Percentiles rank a stretch among this genome's conserved stretches.
phyloP scores from a whole-genome alignment of 2,329 filamentous ascomycete genomes.

The Penicillium sp. region DNA sequence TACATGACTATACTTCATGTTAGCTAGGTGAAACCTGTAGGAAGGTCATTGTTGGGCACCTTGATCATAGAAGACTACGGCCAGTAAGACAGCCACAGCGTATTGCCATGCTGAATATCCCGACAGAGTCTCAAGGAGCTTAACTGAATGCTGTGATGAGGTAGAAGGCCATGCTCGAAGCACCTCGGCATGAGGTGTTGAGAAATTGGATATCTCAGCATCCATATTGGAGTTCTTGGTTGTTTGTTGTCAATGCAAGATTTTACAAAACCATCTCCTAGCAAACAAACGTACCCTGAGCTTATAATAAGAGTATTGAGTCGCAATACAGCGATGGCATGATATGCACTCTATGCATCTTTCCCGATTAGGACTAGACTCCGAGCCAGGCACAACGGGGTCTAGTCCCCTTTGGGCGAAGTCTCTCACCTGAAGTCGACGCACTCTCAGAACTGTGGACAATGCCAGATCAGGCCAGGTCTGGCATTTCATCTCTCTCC shows the following conservation, averaged over 20 bases:
- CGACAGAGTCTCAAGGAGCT: background rate
- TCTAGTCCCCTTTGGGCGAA: slow-evolving; percentile 25
- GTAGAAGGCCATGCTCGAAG: slow-evolving; percentile 7
- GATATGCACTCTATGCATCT: slow-evolving; percentile 1
- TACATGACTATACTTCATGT: slow-evolving; percentile 60
- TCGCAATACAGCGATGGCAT: background rate
- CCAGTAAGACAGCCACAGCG: slow-evolving; percentile 58
- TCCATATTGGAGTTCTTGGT: slow-evolving; percentile 7
- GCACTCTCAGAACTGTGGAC: background rate
- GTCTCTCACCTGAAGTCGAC: background rate
- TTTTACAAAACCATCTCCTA: background rate
- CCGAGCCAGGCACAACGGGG: slow-evolving; percentile 20
- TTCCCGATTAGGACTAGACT: slow-evolving; percentile 27
- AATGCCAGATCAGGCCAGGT: background rate
- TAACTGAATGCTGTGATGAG: background rate
- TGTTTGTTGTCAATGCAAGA: too few relatives aligned
- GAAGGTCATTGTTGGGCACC: slow-evolving; percentile 53
- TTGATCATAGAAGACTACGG: slow-evolving; percentile 78
- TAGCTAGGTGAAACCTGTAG: background rate
- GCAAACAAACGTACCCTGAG: background rate
- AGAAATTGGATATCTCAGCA: slow-evolving; percentile 10
- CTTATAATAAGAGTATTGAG: background rate
- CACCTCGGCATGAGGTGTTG: slow-evolving; percentile 9
- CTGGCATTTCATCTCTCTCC: background rate
- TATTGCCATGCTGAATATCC: slow-evolving; percentile 46